Conservation (phyloP, 1,284 basidiomycete species). For the Melampsora larici-populina region DNA sequence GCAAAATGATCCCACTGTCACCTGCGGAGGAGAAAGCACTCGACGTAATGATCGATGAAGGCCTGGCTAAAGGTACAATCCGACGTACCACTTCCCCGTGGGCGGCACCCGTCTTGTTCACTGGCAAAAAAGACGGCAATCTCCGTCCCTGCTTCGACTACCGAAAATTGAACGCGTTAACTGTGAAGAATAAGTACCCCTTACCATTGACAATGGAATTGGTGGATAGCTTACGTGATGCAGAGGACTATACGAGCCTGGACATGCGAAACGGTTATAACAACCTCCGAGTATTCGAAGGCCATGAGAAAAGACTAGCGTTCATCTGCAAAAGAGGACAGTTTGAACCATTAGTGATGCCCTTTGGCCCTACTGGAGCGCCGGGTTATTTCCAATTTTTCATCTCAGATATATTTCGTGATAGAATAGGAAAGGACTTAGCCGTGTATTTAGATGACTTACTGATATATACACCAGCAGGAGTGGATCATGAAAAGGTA, state of each 20-base stretch:
- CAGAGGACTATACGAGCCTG: not conserved
- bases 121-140: too few species aligned
- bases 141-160: too few species aligned
- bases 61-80: not conserved
- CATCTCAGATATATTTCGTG: too few species aligned
- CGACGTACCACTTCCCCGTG: not conserved
- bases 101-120: too few species aligned
- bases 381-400: too few species aligned
- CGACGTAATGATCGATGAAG: too few species aligned
- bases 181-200: not conserved
- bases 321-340: not conserved
- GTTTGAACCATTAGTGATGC: too few species aligned
- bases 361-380: too few species aligned
- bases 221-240: not conserved
- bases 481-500: too few species aligned
- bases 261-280: not conserved
- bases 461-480: too few species aligned
- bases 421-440: too few species aligned
- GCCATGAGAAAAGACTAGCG: not conserved
- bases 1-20: not conserved
- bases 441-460: constrained; percentile 17
- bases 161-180: not conserved
- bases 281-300: not conserved
- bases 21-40: not conserved
- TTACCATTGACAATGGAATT: too few species aligned